These are phyloP conservation scores for Helianthus annuus DNA, from an alignment of 129 eudicot genomes.

Conservation along the genomic window DNA sequence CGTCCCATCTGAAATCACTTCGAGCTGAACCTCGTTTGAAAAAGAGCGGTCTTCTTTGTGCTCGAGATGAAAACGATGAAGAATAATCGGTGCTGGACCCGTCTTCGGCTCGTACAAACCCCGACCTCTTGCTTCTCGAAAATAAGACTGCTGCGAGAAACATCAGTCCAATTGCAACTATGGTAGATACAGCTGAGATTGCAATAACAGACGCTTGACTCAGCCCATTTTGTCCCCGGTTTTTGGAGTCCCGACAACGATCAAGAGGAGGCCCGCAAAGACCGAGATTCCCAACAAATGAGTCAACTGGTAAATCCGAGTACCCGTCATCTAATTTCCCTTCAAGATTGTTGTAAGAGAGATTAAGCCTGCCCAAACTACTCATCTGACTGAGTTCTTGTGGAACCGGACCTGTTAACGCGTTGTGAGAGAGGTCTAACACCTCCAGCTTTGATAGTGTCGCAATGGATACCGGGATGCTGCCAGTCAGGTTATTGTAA, in stretches of 20 bases:
- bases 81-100: conserved; percentile 44
- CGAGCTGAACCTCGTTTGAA: conserved; percentile 50
- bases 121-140: conserved; percentile 53
- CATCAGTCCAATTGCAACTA: conserved; percentile 52
- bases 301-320: conserved; percentile 66
- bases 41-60: conserved; percentile 59
- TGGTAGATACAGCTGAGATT: conserved; percentile 59
- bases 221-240: conserved; percentile 32
- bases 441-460: conserved; percentile 74
- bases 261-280: conserved; percentile 84
- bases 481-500: conserved; percentile 71
- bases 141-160: conserved; percentile 57
- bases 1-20: conserved; percentile 68
- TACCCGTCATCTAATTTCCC: conserved; percentile 67
- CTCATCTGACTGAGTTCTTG: conserved; percentile 68
- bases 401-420: conserved; percentile 70
- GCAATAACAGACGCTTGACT: conserved; percentile 53
- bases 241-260: conserved; percentile 38
- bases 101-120: conserved; percentile 46
- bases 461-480: conserved; percentile 66
- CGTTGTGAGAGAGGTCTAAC: conserved; percentile 77
- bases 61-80: conserved; percentile 63
- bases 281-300: conserved; percentile 65
- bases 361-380: conserved; percentile 73
- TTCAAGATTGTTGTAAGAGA: conserved; percentile 75